phyloP scores from a whole-genome alignment of 2,329 filamentous ascomycete species.

The Colletotrichum sojae region DNA sequence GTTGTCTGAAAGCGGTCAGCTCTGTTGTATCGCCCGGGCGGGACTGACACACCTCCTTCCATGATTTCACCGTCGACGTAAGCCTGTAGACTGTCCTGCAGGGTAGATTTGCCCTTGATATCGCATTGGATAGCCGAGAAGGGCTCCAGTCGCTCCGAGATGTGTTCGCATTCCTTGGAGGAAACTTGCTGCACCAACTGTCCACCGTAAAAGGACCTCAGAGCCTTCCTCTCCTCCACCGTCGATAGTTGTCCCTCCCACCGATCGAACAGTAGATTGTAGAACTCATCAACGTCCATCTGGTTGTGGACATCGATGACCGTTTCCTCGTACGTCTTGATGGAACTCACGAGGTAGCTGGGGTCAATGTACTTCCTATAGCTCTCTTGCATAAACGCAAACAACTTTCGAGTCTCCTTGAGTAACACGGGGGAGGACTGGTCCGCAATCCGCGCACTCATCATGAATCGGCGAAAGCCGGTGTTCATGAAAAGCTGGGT shows the following conservation, averaged over 20 bases:
- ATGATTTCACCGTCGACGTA: constrained; percentile 97
- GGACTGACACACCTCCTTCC: constrained; percentile 77
- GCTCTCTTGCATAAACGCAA: constrained; percentile 88
- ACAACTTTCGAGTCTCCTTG: constrained; percentile 83
- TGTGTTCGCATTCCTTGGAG: constrained; percentile 93
- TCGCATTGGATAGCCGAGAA: constrained; percentile 97
- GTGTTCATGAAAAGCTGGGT: constrained; percentile 98
- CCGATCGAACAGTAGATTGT: constrained; percentile 91
- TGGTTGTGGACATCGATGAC: constrained; percentile 89
- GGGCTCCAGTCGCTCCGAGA: constrained; percentile 90
- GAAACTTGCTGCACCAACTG: constrained; percentile 95
- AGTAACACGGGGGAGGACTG: constrained; percentile 77
- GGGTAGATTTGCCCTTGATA: constrained; percentile 88
- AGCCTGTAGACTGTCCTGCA: constrained; percentile 91
- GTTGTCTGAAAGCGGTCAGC: constrained; percentile 73
- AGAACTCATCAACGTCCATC: constrained; percentile 99
- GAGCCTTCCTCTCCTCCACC: constrained; percentile 76
- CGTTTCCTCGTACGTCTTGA: constrained; percentile 86
- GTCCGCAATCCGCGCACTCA: constrained; percentile 73
- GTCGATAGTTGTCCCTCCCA: constrained; percentile 86
- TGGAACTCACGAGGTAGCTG: constrained; percentile 77
- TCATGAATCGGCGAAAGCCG: constrained; percentile 87
- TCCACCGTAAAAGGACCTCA: constrained; percentile 91
- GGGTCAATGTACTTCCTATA: constrained; percentile 82
- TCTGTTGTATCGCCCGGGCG: background rate